Conservation (phyloP, 257 asterid genomes). For the Verbena officinalis region DNA sequence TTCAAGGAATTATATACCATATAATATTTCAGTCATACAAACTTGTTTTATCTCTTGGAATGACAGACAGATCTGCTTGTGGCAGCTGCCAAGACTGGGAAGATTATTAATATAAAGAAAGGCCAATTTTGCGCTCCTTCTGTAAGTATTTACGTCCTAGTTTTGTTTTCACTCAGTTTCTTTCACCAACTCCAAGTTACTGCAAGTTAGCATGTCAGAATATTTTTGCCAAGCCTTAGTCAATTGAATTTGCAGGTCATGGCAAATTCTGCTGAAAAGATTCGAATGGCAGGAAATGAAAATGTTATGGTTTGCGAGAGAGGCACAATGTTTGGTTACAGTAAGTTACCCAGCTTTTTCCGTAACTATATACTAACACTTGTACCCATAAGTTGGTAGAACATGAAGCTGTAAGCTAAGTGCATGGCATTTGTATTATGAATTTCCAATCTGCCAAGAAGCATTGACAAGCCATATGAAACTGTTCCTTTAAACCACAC, state of each 20-base stretch:
- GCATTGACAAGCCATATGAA: neutral
- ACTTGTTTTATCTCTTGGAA: conserved; percentile 28
- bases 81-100: conserved; percentile 94
- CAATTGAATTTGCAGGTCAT: conserved; percentile 63
- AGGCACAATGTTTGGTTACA: conserved; percentile 92
- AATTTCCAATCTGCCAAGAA: neutral
- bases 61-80: conserved; percentile 89
- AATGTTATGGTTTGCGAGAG: conserved; percentile 99
- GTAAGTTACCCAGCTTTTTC: no score
- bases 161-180: neutral
- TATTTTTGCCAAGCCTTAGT: neutral
- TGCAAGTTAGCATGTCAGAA: conserved; percentile 1
- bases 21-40: neutral
- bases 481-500: neutral
- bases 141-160: conserved; percentile 36
- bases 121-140: conserved; percentile 97
- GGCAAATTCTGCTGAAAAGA: conserved; percentile 90
- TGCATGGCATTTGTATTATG: no score
- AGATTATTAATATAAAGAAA: conserved; percentile 83
- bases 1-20: conserved; percentile 3
- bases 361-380: no score
- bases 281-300: conserved; percentile 91
- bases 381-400: neutral
- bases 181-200: neutral
- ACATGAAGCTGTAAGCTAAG: neutral